These are phyloP conservation scores for Hyaloperonospora arabidopsidis DNA, from an alignment of 352 stramenopile genomes.

Conservation along the genomic window DNA sequence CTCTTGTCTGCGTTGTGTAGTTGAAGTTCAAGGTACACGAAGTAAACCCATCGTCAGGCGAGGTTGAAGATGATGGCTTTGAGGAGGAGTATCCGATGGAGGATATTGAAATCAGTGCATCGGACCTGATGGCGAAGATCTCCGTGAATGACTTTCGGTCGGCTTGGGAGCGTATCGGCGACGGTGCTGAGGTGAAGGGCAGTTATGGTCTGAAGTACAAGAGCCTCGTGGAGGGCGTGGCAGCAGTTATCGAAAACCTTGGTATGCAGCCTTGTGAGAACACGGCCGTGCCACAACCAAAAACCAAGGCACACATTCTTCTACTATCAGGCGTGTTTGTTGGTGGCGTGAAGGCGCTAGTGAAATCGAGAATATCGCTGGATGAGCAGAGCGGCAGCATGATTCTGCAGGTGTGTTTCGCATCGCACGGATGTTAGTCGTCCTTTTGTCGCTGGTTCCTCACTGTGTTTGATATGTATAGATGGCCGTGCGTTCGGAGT, in stretches of 20 bases:
- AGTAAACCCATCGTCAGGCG: constrained; percentile 91
- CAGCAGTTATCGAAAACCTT: constrained; percentile 93
- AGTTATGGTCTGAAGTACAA: constrained; percentile 97
- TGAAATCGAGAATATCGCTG: constrained; percentile 93
- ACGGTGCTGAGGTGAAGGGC: constrained; percentile 92
- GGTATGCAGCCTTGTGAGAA: constrained; percentile 97
- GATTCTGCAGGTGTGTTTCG: constrained; percentile 73
- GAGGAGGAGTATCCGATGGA: constrained; percentile 99
- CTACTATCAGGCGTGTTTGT: constrained; percentile 96
- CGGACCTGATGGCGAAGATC: constrained; percentile 97
- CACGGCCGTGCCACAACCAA: constrained; percentile 81
- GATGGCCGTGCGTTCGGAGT: constrained; percentile 95
- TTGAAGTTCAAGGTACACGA: constrained; percentile 94
- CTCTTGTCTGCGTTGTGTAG: constrained; percentile 22
- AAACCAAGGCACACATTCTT: constrained; percentile 93
- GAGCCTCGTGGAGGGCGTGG: constrained; percentile 92
- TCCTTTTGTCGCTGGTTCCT: background rate
- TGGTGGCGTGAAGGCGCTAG: constrained; percentile 89
- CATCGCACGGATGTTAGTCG: background rate
- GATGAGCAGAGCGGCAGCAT: constrained; percentile 86
- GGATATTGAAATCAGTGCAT: constrained; percentile 90
- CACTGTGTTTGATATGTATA: constrained; percentile 34
- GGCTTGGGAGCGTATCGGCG: constrained; percentile 93
- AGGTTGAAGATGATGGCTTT: constrained; percentile 87
- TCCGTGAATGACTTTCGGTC: constrained; percentile 93